Evolutionary conservation across 2,329 filamentous ascomycete genomes (phyloP), one percentile per base, ranked within the genome.

Genomic region (Xylariaceae sp.): DNA sequence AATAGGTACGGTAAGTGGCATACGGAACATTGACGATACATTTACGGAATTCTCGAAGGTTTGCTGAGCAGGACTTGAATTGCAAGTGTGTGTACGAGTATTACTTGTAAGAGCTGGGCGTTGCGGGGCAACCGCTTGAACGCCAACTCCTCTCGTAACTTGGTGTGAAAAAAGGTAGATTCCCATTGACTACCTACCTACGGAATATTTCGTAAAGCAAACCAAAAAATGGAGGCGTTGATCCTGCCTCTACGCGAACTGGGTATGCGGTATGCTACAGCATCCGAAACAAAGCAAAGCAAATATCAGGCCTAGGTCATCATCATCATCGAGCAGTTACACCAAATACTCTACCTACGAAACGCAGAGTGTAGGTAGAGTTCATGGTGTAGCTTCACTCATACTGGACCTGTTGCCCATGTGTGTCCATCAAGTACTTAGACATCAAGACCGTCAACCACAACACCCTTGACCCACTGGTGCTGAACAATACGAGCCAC

Each of bases 361-460:
- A 13, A 42, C 3, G 37, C 9, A 13, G 37, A 42, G 37, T 42
- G 37, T 42, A 13, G 8, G 37, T 42, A 42, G 9, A 42, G 8
- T 9, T 13, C 37, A 42, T 10, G 9, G 37, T 13, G 37, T 51
- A 63, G 60, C 59, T 62, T 54, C 63, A 65, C 59, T 62, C 39
- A 55, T 54, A 51, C 52, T 11, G 34, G 34, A 51, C 49, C 9
- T 48, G 50, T 44, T n/a, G 34, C 50, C 51, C 53, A 58, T 53
- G 44, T 57, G 50, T 45, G 50, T 56, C 50, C 58, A 53, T 62
- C 59, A 66, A 66, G 64, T 64, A 64, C 67, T 66, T 85, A 93
- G 74, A 94, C 89, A 77, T 94, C 90, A 73, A 92, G 85, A 64
- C 89, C 89, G 73, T 93, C 89, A 68, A 93, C 88, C 67, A 92